A percentile compares a stretch with the other conserved stretches of the same genome.
These are phyloP conservation scores for Sphaerostilbella broomeana DNA, from an alignment of 2,329 filamentous ascomycete genomes.

Conservation along the genomic window DNA sequence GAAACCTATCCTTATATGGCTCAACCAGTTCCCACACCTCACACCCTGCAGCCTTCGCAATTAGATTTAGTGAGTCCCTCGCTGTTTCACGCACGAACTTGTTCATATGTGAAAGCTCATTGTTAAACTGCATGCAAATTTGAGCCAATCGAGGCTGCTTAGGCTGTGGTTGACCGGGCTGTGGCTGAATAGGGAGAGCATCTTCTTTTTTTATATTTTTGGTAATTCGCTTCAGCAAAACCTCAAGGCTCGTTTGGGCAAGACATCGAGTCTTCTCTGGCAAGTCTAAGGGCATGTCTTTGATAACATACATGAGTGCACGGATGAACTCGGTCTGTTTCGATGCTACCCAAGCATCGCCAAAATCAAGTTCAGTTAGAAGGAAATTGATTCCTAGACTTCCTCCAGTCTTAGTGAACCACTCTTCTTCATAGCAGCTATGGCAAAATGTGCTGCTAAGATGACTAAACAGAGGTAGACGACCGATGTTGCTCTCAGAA, in stretches of 20 bases:
- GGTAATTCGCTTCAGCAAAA: conserved; percentile 71
- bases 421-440: conserved; percentile 94
- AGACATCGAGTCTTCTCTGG: conserved; percentile 81
- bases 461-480: conserved; percentile 77
- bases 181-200: conserved; percentile 31
- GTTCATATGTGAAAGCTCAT: conserved; percentile 92
- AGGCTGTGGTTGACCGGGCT: conserved; percentile 37
- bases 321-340: conserved; percentile 84
- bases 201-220: conserved; percentile 77
- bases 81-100: conserved; percentile 86
- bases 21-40: conserved; percentile 83
- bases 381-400: conserved; percentile 84
- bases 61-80: conserved; percentile 70
- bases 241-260: conserved; percentile 75
- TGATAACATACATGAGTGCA: conserved; percentile 94
- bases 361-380: conserved; percentile 76
- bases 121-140: conserved; percentile 78
- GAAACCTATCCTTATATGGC: conserved; percentile 80
- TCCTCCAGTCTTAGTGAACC: conserved; percentile 95
- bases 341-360: conserved; percentile 72
- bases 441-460: conserved; percentile 83
- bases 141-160: conserved; percentile 59
- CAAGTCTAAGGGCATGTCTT: conserved; percentile 92
- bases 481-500: conserved; percentile 60
- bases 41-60: conserved; percentile 69